Conservation (phyloP, 2,329 filamentous ascomycete species). For the Mycosphaerella arachidis region DNA sequence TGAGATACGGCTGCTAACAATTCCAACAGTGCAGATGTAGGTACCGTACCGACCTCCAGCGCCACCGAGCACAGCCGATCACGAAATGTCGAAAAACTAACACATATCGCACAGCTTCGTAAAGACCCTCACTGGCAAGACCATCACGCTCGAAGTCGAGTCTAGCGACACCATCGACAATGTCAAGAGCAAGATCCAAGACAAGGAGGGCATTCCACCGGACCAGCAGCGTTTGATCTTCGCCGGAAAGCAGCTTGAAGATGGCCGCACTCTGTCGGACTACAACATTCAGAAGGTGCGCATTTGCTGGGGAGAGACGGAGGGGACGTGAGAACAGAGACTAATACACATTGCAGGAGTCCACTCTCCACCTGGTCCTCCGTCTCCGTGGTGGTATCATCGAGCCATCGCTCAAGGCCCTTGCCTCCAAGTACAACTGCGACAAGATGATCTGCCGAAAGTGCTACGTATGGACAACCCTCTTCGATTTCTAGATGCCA, state of each 20-base stretch:
- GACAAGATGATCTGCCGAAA: conserved; percentile 99
- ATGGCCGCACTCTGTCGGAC: conserved; percentile 92
- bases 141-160: conserved; percentile 99
- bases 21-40: conserved; percentile 32
- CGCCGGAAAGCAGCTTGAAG: conserved; percentile 97
- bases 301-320: conserved; percentile 14
- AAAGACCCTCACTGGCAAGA: conserved; percentile 99
- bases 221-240: conserved; percentile 99
- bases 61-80: conserved; percentile 11
- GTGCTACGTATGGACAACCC: conserved; percentile 72
- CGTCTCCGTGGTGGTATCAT: conserved; percentile 99
- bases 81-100: conserved; percentile 15
- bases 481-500: conserved; percentile 13
- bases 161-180: conserved; percentile 99
- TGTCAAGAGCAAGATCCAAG: conserved; percentile 99
- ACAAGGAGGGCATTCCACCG: conserved; percentile 98
- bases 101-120: conserved; percentile 70
- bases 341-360: conserved; percentile 60
- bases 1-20: conserved; percentile 22
- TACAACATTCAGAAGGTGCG: conserved; percentile 99
- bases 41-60: conserved; percentile 16
- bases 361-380: conserved; percentile 95
- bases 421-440: conserved; percentile 99
- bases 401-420: conserved; percentile 96
- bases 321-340: background rate